Evolutionary conservation across 495 filamentous ascomycete genomes (phyloP).

Genomic region (Penicillium angulare): DNA sequence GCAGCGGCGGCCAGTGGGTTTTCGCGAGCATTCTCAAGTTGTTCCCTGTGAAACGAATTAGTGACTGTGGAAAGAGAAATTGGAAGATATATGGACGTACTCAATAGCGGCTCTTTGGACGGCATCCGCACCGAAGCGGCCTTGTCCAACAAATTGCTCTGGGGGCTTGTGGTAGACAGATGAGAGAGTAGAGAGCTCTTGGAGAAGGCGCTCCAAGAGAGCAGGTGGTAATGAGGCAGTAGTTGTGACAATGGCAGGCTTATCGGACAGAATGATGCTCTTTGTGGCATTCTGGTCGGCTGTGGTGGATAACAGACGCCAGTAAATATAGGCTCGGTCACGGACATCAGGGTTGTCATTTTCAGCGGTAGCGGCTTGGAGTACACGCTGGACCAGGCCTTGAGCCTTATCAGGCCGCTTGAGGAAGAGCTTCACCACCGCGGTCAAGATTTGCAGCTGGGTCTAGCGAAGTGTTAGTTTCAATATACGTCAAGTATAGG

Average conservation of each 20-base stretch:
- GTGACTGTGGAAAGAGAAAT: background rate
- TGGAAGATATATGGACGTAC: constrained; percentile 32
- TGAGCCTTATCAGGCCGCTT: constrained; percentile 95
- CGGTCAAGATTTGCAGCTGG: constrained; percentile 92
- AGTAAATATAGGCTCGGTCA: constrained; percentile 97
- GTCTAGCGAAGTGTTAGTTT: constrained; percentile 48
- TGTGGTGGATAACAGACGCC: constrained; percentile 82
- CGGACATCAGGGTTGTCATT: constrained; percentile 97
- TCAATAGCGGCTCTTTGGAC: constrained; percentile 96
- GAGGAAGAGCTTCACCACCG: constrained; percentile 94
- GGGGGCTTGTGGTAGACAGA: constrained; percentile 99
- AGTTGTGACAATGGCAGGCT: constrained; percentile 90
- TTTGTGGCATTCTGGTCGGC: constrained; percentile 84
- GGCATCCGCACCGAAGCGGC: constrained; percentile 88
- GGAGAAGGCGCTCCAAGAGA: constrained; percentile 82
- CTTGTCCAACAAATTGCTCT: constrained; percentile 93
- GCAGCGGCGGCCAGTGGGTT: constrained; percentile 90
- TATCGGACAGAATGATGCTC: constrained; percentile 89
- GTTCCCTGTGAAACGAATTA: constrained; percentile 55
- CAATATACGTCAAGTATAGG: background rate
- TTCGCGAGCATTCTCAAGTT: constrained; percentile 85
- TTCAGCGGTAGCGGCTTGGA: constrained; percentile 87
- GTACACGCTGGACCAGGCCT: constrained; percentile 85
- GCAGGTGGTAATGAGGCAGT: constrained; percentile 80
- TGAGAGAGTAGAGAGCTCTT: constrained; percentile 90